A percentile compares a stretch with the other conserved stretches of the same genome.
Conservation (phyloP, 2,329 filamentous ascomycete species). For the Xylariaceae sp. region DNA sequence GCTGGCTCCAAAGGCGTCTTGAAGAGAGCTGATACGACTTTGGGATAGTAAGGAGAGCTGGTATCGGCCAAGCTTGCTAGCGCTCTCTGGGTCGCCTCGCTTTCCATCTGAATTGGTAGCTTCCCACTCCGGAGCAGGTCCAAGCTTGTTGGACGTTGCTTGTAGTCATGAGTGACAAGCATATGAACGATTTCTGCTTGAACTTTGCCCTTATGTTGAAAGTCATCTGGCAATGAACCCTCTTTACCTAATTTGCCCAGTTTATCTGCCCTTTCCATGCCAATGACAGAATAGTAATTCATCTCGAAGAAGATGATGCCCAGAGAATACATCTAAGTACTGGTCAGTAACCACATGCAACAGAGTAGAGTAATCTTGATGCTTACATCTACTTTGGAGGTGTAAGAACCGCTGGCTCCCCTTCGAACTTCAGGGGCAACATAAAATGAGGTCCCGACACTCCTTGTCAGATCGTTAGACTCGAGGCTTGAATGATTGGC, state of each 20-base stretch:
- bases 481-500: conserved; percentile 40
- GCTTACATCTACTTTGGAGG: conserved; percentile 83
- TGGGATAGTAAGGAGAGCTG: conserved; percentile 81
- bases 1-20: conserved; percentile 70
- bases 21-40: conserved; percentile 84
- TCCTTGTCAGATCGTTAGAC: conserved; percentile 63
- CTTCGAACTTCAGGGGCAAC: conserved; percentile 89
- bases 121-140: conserved; percentile 83
- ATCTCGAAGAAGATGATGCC: conserved; percentile 99
- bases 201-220: conserved; percentile 64
- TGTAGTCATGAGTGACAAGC: conserved; percentile 77
- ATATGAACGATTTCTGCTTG: conserved; percentile 77
- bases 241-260: conserved; percentile 64
- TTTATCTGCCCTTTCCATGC: conserved; percentile 61
- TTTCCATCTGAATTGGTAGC: conserved; percentile 86
- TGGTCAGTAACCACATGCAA: conserved; percentile 5
- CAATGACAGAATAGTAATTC: conserved; percentile 65
- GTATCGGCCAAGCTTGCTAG: conserved; percentile 78
- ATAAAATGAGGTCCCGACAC: conserved; percentile 78
- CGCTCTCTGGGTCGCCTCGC: conserved; percentile 81
- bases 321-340: conserved; percentile 78
- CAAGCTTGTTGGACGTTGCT: conserved; percentile 73
- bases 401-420: conserved; percentile 71
- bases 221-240: conserved; percentile 68
- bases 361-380: neutral